These are phyloP conservation scores for Aspergillus thermomutatus DNA, from an alignment of 2,329 filamentous ascomycete species.

Conservation along the genomic window DNA sequence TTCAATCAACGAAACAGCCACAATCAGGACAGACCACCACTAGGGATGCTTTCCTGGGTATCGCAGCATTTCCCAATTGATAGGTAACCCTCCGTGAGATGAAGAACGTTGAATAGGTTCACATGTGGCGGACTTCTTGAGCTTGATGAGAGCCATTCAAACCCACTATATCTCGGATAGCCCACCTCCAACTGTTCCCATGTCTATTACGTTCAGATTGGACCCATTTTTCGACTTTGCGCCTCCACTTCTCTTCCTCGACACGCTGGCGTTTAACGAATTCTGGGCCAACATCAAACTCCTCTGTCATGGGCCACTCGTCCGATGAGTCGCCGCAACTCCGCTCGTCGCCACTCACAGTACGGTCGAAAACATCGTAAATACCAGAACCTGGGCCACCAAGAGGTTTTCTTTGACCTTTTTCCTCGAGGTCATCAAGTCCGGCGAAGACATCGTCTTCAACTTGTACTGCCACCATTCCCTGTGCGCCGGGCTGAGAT, in stretches of 20 bases:
- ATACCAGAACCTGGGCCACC: conserved; percentile 20
- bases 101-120: neutral
- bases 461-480: conserved; percentile 62
- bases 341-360: conserved; percentile 35
- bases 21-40: neutral
- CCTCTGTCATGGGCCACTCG: conserved; percentile 85
- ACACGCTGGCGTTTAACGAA: conserved; percentile 85
- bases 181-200: conserved; percentile 71
- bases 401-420: conserved; percentile 24
- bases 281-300: conserved; percentile 95
- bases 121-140: neutral
- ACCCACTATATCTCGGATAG: conserved; percentile 52
- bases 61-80: neutral
- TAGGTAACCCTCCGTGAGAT: neutral
- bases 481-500: conserved; percentile 35
- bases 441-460: conserved; percentile 94
- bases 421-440: conserved; percentile 86
- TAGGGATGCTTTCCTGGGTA: neutral
- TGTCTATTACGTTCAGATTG: conserved; percentile 49
- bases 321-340: conserved; percentile 52
- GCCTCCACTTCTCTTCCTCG: conserved; percentile 87
- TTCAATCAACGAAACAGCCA: neutral
- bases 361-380: conserved; percentile 24
- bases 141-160: conserved; percentile 18
- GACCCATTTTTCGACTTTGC: conserved; percentile 85